A percentile compares a stretch with the other conserved stretches of the same genome.
Conservation (phyloP, 148 eudicot genomes). For the Selenicereus undatus region DNA sequence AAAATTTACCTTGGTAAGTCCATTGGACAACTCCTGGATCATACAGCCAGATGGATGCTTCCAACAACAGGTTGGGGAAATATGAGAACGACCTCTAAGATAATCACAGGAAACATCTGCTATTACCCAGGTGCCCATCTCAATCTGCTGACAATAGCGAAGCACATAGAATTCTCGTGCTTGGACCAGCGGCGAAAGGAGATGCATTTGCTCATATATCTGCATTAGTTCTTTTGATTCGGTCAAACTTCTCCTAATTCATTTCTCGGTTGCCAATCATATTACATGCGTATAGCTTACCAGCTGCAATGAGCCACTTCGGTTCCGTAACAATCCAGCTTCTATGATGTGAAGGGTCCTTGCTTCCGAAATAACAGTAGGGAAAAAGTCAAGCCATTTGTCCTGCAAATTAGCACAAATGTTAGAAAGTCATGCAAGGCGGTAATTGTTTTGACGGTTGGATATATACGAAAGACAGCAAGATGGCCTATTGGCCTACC, state of each 20-base stretch:
- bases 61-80: slow-evolving; percentile 35
- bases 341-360: slow-evolving; percentile 42
- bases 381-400: slow-evolving; percentile 58
- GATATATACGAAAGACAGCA: slow-evolving; percentile 3
- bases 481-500: slow-evolving; percentile 30
- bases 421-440: background rate
- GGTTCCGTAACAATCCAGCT: slow-evolving; percentile 47
- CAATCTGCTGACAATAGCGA: slow-evolving; percentile 54
- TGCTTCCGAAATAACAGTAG: slow-evolving; percentile 53
- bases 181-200: slow-evolving; percentile 52
- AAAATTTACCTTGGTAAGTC: slow-evolving; percentile 42
- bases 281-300: slow-evolving; percentile 28
- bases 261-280: background rate
- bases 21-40: slow-evolving; percentile 60
- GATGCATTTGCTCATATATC: slow-evolving; percentile 60
- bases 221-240: slow-evolving; percentile 20
- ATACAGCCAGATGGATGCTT: slow-evolving; percentile 60
- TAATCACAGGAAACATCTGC: slow-evolving; percentile 57
- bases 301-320: slow-evolving; percentile 57
- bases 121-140: slow-evolving; percentile 58
- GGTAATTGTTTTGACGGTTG: background rate
- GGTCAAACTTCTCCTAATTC: background rate
- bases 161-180: slow-evolving; percentile 49
- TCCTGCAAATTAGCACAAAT: slow-evolving; percentile 31
- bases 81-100: slow-evolving; percentile 21